Evolutionary conservation across 352 stramenopile genomes (phyloP).

Genomic region (Aphanomyces invadans): DNA sequence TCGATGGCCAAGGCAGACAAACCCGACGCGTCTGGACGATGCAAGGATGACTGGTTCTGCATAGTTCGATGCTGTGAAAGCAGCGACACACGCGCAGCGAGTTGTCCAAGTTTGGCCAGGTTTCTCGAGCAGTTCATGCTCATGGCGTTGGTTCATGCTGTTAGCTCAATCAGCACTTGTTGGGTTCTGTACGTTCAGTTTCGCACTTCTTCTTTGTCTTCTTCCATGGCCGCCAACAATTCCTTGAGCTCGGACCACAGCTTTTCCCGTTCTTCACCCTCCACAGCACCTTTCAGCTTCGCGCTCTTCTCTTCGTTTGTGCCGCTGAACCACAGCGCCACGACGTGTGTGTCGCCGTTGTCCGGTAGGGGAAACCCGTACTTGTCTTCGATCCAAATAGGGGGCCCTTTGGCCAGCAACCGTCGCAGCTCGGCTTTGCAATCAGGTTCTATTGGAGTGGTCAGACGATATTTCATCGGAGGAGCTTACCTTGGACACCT

Average conservation of each 20-base stretch:
- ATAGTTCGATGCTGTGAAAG: no score
- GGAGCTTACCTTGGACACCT: conserved; percentile 57
- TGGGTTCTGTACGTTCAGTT: no score
- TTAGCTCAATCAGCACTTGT: no score
- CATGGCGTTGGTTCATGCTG: no score
- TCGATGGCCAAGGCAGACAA: no score
- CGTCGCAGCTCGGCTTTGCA: conserved; percentile 91
- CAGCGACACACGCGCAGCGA: no score
- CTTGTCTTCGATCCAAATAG: conserved; percentile 90
- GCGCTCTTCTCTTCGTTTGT: conserved; percentile 72
- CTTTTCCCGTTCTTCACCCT: conserved; percentile 73
- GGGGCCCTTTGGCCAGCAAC: conserved; percentile 84
- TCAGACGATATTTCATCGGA: neutral
- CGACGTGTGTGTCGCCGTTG: conserved; percentile 82
- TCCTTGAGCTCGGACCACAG: conserved; percentile 67
- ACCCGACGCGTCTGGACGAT: no score
- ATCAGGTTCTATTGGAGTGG: conserved; percentile 50
- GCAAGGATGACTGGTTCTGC: no score
- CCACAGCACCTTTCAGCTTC: conserved; percentile 82
- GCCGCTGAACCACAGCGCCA: conserved; percentile 84
- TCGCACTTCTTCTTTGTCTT: conserved; percentile 55
- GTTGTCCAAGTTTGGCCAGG: no score
- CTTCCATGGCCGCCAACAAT: conserved; percentile 66
- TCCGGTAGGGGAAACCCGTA: conserved; percentile 82
- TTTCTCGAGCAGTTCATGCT: no score